phyloP scores from a whole-genome alignment of 2,329 filamentous ascomycete species.

The Fusarium setosum region DNA sequence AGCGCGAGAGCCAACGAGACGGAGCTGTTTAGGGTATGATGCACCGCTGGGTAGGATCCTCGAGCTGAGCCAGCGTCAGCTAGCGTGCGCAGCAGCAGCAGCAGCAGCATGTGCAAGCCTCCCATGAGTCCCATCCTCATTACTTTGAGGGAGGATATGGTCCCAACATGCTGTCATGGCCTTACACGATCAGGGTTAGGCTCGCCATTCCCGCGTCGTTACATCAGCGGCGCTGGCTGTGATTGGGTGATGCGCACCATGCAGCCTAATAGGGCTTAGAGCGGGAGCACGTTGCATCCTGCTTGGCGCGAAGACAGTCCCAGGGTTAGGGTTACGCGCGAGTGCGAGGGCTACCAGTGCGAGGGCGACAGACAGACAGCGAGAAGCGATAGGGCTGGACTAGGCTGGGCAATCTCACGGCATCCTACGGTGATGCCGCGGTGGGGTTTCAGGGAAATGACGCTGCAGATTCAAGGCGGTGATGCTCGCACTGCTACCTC shows the following conservation, averaged over 20 bases:
- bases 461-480: background rate
- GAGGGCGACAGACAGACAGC: background rate
- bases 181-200: background rate
- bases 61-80: background rate
- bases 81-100: too few species aligned
- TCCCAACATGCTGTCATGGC: slow-evolving; percentile 7
- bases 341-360: background rate
- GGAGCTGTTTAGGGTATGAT: background rate
- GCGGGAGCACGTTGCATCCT: background rate
- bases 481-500: background rate
- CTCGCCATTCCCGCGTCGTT: background rate
- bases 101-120: too few species aligned
- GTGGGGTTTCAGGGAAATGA: slow-evolving; percentile 2
- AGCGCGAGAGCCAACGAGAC: background rate
- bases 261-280: slow-evolving; percentile 20
- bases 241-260: slow-evolving; percentile 18
- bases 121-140: too few species aligned
- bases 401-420: too few species aligned
- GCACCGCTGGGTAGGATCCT: background rate
- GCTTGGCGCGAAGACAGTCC: background rate
- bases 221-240: slow-evolving; percentile 16
- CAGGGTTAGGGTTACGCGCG: slow-evolving; percentile 1
- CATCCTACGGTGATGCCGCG: background rate
- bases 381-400: background rate
- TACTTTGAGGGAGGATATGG: too few species aligned